phyloP scores from a whole-genome alignment of 495 filamentous ascomycete genomes.

The Penicillium odoratum region DNA sequence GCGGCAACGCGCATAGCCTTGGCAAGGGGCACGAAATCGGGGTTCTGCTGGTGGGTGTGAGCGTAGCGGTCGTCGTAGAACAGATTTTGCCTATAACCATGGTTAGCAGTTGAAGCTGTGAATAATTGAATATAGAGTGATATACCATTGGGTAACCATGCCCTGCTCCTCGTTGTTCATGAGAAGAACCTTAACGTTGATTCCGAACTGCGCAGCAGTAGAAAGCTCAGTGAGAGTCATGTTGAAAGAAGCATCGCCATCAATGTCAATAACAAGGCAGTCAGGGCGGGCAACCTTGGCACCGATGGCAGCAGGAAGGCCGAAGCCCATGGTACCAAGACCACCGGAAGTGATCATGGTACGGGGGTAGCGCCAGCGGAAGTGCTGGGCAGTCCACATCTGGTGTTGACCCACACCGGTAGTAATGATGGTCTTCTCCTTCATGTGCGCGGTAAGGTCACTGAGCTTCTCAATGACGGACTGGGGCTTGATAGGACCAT shows the following conservation, averaged over 20 bases:
- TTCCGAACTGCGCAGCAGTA: slow-evolving; percentile 87
- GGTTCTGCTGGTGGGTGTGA: slow-evolving; percentile 89
- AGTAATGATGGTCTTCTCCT: slow-evolving; percentile 79
- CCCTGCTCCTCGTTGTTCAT: slow-evolving; percentile 93
- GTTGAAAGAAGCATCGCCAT: slow-evolving; percentile 92
- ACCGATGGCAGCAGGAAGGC: slow-evolving; percentile 88
- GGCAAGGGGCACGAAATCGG: slow-evolving; percentile 81
- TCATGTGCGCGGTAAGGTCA: slow-evolving; percentile 68
- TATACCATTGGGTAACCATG: slow-evolving; percentile 88
- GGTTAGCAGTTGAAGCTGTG: background rate
- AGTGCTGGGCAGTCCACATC: slow-evolving; percentile 97
- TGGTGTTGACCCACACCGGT: slow-evolving; percentile 97
- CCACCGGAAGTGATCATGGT: slow-evolving; percentile 92
- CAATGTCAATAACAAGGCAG: slow-evolving; percentile 86
- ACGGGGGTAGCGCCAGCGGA: slow-evolving; percentile 85
- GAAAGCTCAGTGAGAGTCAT: slow-evolving; percentile 94
- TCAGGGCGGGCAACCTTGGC: slow-evolving; percentile 91
- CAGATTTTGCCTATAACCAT: slow-evolving; percentile 63
- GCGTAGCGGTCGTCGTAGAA: slow-evolving; percentile 93
- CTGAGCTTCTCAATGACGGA: slow-evolving; percentile 81
- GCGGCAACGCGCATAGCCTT: slow-evolving; percentile 80
- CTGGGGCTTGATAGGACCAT: slow-evolving; percentile 87
- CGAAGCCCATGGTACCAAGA: slow-evolving; percentile 93
- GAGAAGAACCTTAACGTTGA: slow-evolving; percentile 88
- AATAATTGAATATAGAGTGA: background rate